phyloP scores from a whole-genome alignment of 116 monocot genomes.

The Cymodocea nodosa region DNA sequence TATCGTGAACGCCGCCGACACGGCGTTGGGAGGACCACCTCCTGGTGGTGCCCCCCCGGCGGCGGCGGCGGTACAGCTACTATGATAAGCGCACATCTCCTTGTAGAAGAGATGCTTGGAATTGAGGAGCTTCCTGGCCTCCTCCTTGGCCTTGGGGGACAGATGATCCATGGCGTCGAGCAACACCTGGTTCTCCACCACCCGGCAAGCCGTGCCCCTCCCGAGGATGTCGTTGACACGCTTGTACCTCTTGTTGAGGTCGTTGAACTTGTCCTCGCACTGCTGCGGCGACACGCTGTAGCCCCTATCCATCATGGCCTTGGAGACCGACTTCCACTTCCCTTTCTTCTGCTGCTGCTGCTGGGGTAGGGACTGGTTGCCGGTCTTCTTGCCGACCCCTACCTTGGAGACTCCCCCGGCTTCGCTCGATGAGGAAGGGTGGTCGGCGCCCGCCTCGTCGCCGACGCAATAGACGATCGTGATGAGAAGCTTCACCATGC shows the following conservation, averaged over 20 bases:
- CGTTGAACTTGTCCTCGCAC: slow-evolving; percentile 43
- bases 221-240: slow-evolving; percentile 65
- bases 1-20: too few relatives aligned
- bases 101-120: slow-evolving; percentile 85
- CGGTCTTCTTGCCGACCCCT: neutral
- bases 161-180: slow-evolving; percentile 58
- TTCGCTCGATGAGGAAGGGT: slow-evolving; percentile 9
- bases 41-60: neutral
- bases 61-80: slow-evolving; percentile 10
- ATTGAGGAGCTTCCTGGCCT: slow-evolving; percentile 69
- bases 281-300: slow-evolving; percentile 79
- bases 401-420: neutral
- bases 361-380: slow-evolving; percentile 3
- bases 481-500: slow-evolving; percentile 73
- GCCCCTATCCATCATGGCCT: slow-evolving; percentile 77
- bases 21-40: neutral
- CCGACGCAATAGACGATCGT: slow-evolving; percentile 63
- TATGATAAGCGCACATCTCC: slow-evolving; percentile 80
- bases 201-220: slow-evolving; percentile 47
- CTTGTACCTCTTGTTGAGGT: slow-evolving; percentile 67
- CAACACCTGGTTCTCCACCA: slow-evolving; percentile 61
- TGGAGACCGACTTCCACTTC: slow-evolving; percentile 83
- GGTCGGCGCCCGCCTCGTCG: slow-evolving; percentile 35
- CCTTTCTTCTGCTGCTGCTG: slow-evolving; percentile 75
- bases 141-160: slow-evolving; percentile 52